Base-by-base conservation (phyloP, 495 filamentous ascomycete genomes). In the Penicillium angulare region DNA sequence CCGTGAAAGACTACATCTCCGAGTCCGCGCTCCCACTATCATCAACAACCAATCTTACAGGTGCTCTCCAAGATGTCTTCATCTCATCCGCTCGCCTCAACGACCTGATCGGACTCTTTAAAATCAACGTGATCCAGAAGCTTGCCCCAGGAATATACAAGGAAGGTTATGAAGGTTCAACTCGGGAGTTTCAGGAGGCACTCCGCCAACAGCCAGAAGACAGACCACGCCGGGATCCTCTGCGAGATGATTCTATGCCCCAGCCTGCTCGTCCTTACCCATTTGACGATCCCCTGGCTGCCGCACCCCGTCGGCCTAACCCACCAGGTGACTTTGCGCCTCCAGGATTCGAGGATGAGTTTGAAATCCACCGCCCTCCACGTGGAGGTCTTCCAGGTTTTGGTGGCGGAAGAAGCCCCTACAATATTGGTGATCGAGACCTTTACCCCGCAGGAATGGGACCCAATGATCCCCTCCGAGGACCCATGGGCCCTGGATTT, bases 261-360 rank as follows among this genome's bases (percentile, higher is more conserved):
- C 63, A 76, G 59, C 83, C 83, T 44, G 85, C 80, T 23, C 82
- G 75, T 22, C 86, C 82, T 22, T 80, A 80, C 53, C 88, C 83
- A 9, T 86, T 86, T 64, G 74, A 81, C 57, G 83, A 87, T 56
- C 87, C 87, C 9, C 73, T 91, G 6, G 81, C 82, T 3, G 73
- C 72, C 2, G 75, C 67, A 4, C 86, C 86, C 0, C 77, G 78
- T n/a, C 78, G 74, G 7, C 87, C 87, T 1, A 67, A 84, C 21
- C 92, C 90, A 16, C 67, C 78, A 1, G 87, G 79, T n/a, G 91
- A 92, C 48, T 89, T 95, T 54, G 79, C 85, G 0, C 89, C 90
- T 0, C 93, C 93, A 3, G 90, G 82, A 16, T 97, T 97, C 59
- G 93, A 97, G 51, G 91, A 97, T 71, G 92, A 96, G 57, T 89